These are phyloP conservation scores for Russula dissimulans DNA, from an alignment of 768 basidiomycete genomes.

Conservation along the genomic window DNA sequence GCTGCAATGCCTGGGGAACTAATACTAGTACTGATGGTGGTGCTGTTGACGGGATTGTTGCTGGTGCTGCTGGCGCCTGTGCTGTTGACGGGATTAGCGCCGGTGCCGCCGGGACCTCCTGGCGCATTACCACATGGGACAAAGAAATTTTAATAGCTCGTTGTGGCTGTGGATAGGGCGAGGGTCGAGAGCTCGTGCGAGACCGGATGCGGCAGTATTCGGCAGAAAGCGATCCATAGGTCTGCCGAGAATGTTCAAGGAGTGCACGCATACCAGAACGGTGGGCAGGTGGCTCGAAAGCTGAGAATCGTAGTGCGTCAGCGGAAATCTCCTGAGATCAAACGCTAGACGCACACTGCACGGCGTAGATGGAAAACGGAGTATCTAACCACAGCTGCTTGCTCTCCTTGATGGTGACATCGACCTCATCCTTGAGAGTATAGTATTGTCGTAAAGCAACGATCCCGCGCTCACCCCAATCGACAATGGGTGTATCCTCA, in stretches of 20 bases:
- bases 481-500: constrained; percentile 35
- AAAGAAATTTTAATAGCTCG: constrained; percentile 38
- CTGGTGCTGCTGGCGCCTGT: constrained; percentile 22
- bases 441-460: constrained; percentile 56
- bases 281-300: constrained; percentile 61
- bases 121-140: constrained; percentile 35
- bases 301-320: constrained; percentile 21
- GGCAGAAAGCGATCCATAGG: constrained; percentile 62
- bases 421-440: constrained; percentile 58
- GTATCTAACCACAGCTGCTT: constrained; percentile 59
- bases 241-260: constrained; percentile 62
- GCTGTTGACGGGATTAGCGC: constrained; percentile 28
- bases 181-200: constrained; percentile 60
- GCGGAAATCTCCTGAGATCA: not conserved
- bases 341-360: constrained; percentile 51
- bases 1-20: constrained; percentile 17
- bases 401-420: constrained; percentile 59
- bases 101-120: constrained; percentile 13
- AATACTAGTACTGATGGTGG: constrained; percentile 25
- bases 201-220: constrained; percentile 60
- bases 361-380: constrained; percentile 58
- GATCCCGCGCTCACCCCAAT: constrained; percentile 65
- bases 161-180: constrained; percentile 53
- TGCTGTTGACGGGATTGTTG: constrained; percentile 26
- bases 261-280: constrained; percentile 63